Evolutionary conservation across 164 flowering plant species (phyloP).

Genomic region (Kalanchoe fedtschenkoi): DNA sequence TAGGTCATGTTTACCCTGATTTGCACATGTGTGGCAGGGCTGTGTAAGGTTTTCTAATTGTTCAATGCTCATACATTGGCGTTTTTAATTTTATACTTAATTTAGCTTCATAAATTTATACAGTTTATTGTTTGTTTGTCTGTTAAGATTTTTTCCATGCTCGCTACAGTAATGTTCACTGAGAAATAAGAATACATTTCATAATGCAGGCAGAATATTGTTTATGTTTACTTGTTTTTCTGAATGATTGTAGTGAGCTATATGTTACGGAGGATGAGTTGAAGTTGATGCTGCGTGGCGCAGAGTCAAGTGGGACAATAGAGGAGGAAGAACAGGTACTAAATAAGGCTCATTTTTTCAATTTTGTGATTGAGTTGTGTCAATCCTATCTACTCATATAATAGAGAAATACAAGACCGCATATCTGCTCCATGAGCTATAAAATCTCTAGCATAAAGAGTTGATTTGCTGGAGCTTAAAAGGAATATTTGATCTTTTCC

Average conservation of each 20-base stretch:
- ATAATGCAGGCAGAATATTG: no score
- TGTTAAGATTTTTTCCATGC: not conserved
- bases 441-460: no score
- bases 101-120: not conserved
- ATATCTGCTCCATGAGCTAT: not conserved
- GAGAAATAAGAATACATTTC: not conserved
- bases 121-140: not conserved
- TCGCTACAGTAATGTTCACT: not conserved
- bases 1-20: no score
- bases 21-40: not conserved
- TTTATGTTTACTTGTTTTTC: not conserved
- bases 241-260: conserved; percentile 54
- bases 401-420: not conserved
- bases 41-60: not conserved
- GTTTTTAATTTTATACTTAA: not conserved
- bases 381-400: not conserved
- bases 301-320: conserved; percentile 90
- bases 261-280: conserved; percentile 97
- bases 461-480: no score
- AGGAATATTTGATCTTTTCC: not conserved
- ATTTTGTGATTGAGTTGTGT: not conserved
- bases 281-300: conserved; percentile 95
- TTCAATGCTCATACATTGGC: not conserved
- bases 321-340: conserved; percentile 99
- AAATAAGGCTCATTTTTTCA: not conserved